phyloP scores from a whole-genome alignment of 2,329 filamentous ascomycete genomes.

The Ilyonectria robusta region DNA sequence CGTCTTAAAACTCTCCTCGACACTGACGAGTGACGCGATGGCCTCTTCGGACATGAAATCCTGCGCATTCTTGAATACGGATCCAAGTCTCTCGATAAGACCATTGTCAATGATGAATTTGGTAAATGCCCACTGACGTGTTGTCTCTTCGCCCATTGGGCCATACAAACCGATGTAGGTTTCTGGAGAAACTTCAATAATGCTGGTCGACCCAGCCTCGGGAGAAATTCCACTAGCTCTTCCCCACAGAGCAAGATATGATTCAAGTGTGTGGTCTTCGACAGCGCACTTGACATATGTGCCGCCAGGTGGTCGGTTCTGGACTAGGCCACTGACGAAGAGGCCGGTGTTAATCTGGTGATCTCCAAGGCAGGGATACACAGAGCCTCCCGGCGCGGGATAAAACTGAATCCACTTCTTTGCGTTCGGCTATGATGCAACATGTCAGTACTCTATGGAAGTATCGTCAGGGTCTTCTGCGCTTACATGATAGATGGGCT shows the following conservation, averaged over 20 bases:
- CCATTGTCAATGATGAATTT: neutral
- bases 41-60: neutral
- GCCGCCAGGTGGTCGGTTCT: neutral
- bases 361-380: neutral
- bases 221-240: constrained; percentile 4
- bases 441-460: neutral
- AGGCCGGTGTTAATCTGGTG: constrained; percentile 1
- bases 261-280: constrained; percentile 7
- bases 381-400: neutral
- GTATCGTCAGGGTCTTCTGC: neutral
- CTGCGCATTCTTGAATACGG: neutral
- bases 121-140: neutral
- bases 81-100: neutral
- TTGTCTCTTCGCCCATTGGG: constrained; percentile 1
- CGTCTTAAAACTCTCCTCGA: neutral
- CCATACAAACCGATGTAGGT: neutral
- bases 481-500: constrained; percentile 4
- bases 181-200: neutral
- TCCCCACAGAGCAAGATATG: constrained; percentile 4
- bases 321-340: neutral
- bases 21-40: neutral
- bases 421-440: neutral
- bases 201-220: neutral
- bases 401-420: constrained; percentile 7
- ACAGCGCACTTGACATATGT: constrained; percentile 10